These are phyloP conservation scores for Neophaeococcomyces aloes DNA, from an alignment of 2,329 filamentous ascomycete species.

Conservation along the genomic window DNA sequence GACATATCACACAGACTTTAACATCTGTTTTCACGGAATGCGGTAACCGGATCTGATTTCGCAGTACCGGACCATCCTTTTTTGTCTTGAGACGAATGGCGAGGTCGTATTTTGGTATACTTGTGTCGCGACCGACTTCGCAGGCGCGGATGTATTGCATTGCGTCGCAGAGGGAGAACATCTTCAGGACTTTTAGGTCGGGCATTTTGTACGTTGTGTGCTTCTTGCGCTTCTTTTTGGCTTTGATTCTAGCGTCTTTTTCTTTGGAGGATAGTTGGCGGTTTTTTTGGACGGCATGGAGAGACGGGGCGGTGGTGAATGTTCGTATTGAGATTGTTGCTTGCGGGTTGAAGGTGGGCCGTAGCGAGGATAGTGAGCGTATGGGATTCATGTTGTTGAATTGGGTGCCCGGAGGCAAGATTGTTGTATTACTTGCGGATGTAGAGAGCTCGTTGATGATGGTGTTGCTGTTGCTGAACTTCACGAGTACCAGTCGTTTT, in stretches of 20 bases:
- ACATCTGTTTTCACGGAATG: constrained; percentile 82
- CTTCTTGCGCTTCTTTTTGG: constrained; percentile 53
- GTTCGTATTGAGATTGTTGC: constrained; percentile 1
- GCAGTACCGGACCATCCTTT: constrained; percentile 77
- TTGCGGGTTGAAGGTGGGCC: too few relatives aligned
- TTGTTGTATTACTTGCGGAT: too few relatives aligned
- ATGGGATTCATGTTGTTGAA: too few relatives aligned
- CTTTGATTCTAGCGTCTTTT: constrained; percentile 46
- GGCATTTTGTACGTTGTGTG: constrained; percentile 55
- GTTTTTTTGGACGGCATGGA: constrained; percentile 25
- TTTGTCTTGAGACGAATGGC: constrained; percentile 70
- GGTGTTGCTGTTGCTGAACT: not conserved
- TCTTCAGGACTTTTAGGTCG: constrained; percentile 54
- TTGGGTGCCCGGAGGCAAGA: too few relatives aligned
- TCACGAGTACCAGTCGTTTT: not conserved
- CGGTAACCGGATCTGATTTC: constrained; percentile 78
- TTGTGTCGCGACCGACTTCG: constrained; percentile 73
- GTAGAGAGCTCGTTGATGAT: too few relatives aligned
- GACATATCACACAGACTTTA: constrained; percentile 80
- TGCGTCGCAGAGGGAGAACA: constrained; percentile 79
- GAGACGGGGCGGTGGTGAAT: constrained; percentile 21
- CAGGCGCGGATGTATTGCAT: constrained; percentile 88
- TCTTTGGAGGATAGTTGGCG: constrained; percentile 23
- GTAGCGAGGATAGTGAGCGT: too few relatives aligned
- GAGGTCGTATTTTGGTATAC: constrained; percentile 75